phyloP scores from a whole-genome alignment of 108 stramenopile genomes.

The Schizochytrium sp. region DNA sequence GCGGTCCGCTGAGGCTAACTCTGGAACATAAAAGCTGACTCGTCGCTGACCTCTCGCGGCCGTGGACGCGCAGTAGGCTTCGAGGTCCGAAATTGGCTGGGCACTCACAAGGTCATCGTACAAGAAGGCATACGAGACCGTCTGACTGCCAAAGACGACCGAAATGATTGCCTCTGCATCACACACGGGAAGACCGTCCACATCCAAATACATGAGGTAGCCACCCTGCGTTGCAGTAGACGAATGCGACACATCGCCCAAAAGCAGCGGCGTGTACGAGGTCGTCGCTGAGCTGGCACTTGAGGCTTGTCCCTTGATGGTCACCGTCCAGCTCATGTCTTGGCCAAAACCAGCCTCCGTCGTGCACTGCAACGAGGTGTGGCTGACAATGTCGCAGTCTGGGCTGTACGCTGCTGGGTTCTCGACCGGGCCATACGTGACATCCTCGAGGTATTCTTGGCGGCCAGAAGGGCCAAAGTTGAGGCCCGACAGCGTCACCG shows the following conservation, averaged over 20 bases:
- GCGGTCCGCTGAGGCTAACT: not conserved
- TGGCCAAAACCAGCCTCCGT: conserved; percentile 10
- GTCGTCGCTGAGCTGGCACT: not conserved
- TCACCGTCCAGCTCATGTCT: not conserved
- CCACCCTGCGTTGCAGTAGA: not conserved
- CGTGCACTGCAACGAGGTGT: not conserved
- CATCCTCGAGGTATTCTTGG: conserved; percentile 18
- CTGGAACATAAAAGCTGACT: not conserved
- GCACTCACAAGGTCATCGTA: not conserved
- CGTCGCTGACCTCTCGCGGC: not conserved
- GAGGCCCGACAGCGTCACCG: conserved; percentile 8
- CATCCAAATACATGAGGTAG: not conserved
- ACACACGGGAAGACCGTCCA: not conserved
- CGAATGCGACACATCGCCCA: not conserved
- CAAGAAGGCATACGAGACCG: not conserved
- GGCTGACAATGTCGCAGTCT: not conserved
- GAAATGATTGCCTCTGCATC: not conserved
- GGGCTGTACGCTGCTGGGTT: conserved; percentile 12
- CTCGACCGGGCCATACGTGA: conserved; percentile 17
- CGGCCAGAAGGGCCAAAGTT: conserved; percentile 5
- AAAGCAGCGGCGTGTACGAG: not conserved
- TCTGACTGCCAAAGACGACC: not conserved
- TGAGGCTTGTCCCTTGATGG: not conserved
- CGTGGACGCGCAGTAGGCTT: not conserved
- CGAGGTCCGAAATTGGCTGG: not conserved